Evolutionary conservation across 163 green algal genomes (phyloP), one percentile per base, ranked within the genome.

Genomic region (Chloromonas sp.): DNA sequence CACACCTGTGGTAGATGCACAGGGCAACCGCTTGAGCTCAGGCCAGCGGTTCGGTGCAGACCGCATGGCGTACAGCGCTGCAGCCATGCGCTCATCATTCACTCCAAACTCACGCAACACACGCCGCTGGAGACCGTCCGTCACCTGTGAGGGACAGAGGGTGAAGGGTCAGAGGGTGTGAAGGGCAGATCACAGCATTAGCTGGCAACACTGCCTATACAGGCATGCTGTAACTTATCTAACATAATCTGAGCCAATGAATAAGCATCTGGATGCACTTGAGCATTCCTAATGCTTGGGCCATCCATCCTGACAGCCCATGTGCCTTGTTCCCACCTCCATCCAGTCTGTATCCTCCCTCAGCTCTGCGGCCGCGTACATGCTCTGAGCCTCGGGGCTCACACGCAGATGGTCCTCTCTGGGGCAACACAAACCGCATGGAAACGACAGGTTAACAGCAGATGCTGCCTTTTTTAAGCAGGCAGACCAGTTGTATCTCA

Each of bases 341-440:
- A 83, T 83, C 80, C 80, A 83, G 80, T 77, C 61, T 36, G 14
- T 61, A n/a, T 60, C 60, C 66, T 74, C 66, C 66, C 66, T 5
- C 66, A 11, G 5, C 66, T 74, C 66, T 74, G 66, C 66, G 66
- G 5, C 66, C 5, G 66, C 66, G 66, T 74, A 74, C 66, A 74
- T 5, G 5, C 5, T 11, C 66, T 74, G 66, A 5, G 11, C 66
- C 66, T 74, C 66, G 66, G 5, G 5, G 11, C 66, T 74, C 66
- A 74, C 5, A 74, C 66, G 66, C 66, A 74, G 66, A 5, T 74
- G 5, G 11, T 74, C 11, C 66, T 74, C 66, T 11, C 66, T 74
- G 66, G 5, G 36, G 36, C 36, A 36, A 36, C 36, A 36, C 36
- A 36, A 36, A 36, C 36, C 36, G 36, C 36, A 36, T 36, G 36